Base-by-base conservation (phyloP, 306 rosid species). In the Cicer bijugum region DNA sequence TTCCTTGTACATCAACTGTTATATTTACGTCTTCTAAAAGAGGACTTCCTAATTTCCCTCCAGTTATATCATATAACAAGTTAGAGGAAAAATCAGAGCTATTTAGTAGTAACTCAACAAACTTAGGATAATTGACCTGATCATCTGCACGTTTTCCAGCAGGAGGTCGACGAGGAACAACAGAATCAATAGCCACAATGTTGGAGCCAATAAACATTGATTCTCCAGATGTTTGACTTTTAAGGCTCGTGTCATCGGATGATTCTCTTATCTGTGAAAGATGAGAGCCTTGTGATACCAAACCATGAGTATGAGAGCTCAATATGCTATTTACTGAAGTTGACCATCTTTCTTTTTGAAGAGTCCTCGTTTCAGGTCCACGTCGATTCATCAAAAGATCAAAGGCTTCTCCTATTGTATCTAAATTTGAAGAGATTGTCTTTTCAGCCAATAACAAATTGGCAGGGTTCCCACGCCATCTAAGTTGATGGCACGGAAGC, bases 91-190 rank as follows among this genome's bases (percentile, higher is more conserved):
- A 94, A 45, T 85, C 91, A 46, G 88, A 87, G 83, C 91, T 89
- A 73, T 91, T 94, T 51, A 89, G 91, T 33, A 94, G 81, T 67
- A 94, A 84, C 87, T 94, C 98, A 58, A 94, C 97, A 80, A 94
- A 80, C 83, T 87, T 94, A 12, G 98, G 98, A 82, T 89, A 94
- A 81, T 71, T 89, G 16, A 75, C 88, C n/a, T 91, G 97, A 74
- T 94, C 98, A 84, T 91, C 85, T 79, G 91, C 84, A 56, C 94
- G 98, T 80, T 89, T 94, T 76, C 92, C 94, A 51, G 90, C 90
- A 12, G 98, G 98, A 55, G 97, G 98, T 37, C 96, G 84, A 64
- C 97, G 97, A 67, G 98, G 98, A 76, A 94, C 97, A 19, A 88
- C 91, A 14, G 97, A 92, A 58, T 92, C 98, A 75, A 94, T 91